phyloP scores from a whole-genome alignment of 805 yeast species.

The Teunomyces cretensis region DNA sequence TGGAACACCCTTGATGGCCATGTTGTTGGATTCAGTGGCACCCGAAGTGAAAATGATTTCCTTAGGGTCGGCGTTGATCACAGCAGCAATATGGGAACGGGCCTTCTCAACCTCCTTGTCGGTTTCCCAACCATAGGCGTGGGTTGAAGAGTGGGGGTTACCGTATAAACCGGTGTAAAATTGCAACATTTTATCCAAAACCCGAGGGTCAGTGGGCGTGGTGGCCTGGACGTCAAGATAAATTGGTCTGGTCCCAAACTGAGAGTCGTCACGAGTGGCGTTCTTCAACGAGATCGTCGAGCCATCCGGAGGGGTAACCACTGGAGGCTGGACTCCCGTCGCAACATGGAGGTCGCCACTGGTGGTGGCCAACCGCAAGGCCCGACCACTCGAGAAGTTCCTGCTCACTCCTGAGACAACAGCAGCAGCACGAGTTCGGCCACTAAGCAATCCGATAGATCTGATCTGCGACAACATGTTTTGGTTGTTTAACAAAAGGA shows the following conservation, averaged over 20 bases:
- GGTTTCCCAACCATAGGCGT: constrained; percentile 98
- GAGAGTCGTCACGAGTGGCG: constrained; percentile 45
- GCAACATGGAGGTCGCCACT: constrained; percentile 18
- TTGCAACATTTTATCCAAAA: constrained; percentile 80
- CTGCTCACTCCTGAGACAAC: background rate
- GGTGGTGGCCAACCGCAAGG: constrained; percentile 12
- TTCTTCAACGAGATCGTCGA: constrained; percentile 44
- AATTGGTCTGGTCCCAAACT: constrained; percentile 80
- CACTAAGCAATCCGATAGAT: background rate
- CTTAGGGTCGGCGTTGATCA: constrained; percentile 92
- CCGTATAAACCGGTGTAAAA: constrained; percentile 93
- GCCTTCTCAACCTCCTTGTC: constrained; percentile 89
- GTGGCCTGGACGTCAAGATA: constrained; percentile 98
- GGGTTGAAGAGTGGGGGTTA: constrained; percentile 96
- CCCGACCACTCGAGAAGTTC: background rate
- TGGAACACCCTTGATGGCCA: constrained; percentile 94
- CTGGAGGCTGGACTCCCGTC: constrained; percentile 7
- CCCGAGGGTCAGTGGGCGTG: constrained; percentile 97
- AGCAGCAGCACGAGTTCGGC: background rate
- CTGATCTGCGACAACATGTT: background rate
- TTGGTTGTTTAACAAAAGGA: background rate
- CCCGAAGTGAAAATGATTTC: constrained; percentile 97
- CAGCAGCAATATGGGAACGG: constrained; percentile 74
- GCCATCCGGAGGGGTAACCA: constrained; percentile 44
- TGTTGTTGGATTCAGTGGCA: constrained; percentile 96